Base-by-base conservation (phyloP, 805 yeast species). In the Candida sakaeoensis region DNA sequence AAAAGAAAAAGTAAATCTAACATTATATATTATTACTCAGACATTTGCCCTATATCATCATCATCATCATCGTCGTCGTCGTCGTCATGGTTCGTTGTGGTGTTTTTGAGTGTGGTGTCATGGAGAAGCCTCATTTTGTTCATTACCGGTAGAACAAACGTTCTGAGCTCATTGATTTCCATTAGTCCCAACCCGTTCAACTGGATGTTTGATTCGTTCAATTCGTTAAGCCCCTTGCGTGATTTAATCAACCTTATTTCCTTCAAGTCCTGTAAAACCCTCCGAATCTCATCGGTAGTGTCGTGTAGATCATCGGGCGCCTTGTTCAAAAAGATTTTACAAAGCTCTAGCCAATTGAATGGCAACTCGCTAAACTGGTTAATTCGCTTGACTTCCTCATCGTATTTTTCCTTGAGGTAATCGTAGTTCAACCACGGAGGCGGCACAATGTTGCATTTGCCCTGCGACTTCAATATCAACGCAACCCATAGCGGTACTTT, bases 401-500 rank as follows among this genome's bases (percentile, higher is more conserved):
- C 86, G 49, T 84, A 78, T 31, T 73, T 68, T 5, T 66, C 70
- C 39, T 75, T 74, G 41, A 91, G 58, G 36, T 67, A 68, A 14
- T 67, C 65, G 34, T 75, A 60, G 8, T 72, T 74, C 8, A 93
- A 69, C 99, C 99, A 93, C 1, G 67, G 72, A 0, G 99, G 99
- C 10, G 89, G 82, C 7, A 87, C 80, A 2, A 93, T 79, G 46
- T 81, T 83, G 60, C 97, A 88, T 52, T 89, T 82, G 34, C 80
- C 82, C 58, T 93, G 98, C 34, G 82, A 79, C 53, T 87, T 88
- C 36, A 93, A 65, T 15, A 90, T 64, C 6, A 90, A 56, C 0
- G 97, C 98, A 15, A 86, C 66, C 98, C 98, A 93, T 2, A 91
- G 47, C 0, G 96, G 95, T 0, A 93, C 79, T 34, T 75, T 68